Base-by-base conservation (phyloP, 129 eudicot genomes). In the Chrysanthemum seticuspe region DNA sequence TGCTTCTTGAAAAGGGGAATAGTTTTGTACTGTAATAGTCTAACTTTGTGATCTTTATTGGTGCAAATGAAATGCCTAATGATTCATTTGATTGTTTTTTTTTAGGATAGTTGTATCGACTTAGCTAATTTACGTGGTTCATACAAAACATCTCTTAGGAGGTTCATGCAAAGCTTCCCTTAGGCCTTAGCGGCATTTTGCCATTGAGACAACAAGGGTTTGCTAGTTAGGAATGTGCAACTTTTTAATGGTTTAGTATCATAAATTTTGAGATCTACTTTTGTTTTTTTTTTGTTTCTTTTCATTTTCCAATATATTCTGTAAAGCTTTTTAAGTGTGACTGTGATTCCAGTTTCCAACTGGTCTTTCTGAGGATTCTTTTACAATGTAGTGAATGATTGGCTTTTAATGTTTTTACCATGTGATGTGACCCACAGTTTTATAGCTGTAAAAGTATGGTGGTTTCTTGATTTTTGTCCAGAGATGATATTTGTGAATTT, bases 271-370 rank as follows among this genome's bases (percentile, higher is more conserved):
- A 44, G 49, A 54, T 45, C 0, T 66, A 6, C 1, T 65, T 65
- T 40, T 31, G 6, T 68, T 13, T 56, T 16, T 56, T 16, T 71
- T 71, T 3, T 40, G 15, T 21, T 19, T 9, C 15, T 72, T 45
- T 72, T 59, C 44, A 5, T 12, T 61, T 72, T 61, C 68, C 68
- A 48, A 60, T 18, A 72, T 72, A 72, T 72, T 72, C 76, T 60
- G 52, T 61, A 58, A 44, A 45, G 68, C 48, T 25, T 60, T 72
- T 57, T 19, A 54, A 18, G 54, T 71, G 66, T 40, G 65, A 5
- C 10, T 72, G 45, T 58, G 68, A 72, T 72, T 72, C 56, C 76
- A 72, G 60, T 72, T 72, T 55, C 67, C 76, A 72, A 72, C 23
- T 72, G 76, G 57, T 58, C 67, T 60, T 59, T 72, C 48, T 59